Conservation (phyloP, 2,329 filamentous ascomycete genomes). For the Sarocladium oryzae region DNA sequence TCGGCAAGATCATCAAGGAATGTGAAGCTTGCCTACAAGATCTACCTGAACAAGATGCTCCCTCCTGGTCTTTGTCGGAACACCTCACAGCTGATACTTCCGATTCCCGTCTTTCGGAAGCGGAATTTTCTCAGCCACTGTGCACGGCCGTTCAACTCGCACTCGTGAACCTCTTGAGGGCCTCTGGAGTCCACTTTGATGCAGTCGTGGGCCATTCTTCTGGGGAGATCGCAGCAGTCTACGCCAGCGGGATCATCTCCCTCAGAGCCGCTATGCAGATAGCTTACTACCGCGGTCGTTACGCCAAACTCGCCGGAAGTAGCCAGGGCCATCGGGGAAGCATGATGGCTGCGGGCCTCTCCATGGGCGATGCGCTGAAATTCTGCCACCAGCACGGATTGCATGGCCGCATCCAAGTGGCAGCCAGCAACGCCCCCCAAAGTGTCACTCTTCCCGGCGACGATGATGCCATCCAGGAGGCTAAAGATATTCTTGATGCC, state of each 20-base stretch:
- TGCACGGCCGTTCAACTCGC: conserved; percentile 37
- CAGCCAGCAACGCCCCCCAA: conserved; percentile 37
- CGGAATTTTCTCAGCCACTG: conserved; percentile 33
- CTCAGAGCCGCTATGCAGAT: conserved; percentile 28
- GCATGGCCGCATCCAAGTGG: conserved; percentile 18
- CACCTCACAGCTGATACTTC: conserved; percentile 25
- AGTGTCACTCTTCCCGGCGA: conserved; percentile 39
- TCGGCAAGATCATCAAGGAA: conserved; percentile 29
- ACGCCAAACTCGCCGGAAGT: conserved; percentile 27
- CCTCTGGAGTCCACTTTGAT: conserved; percentile 25
- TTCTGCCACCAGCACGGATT: neutral
- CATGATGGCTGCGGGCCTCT: conserved; percentile 14
- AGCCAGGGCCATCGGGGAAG: conserved; percentile 20
- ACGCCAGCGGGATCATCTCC: conserved; percentile 29
- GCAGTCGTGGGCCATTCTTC: conserved; percentile 39
- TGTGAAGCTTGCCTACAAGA: conserved; percentile 22
- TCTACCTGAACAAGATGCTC: conserved; percentile 23
- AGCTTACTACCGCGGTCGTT: conserved; percentile 16
- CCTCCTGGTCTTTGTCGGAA: conserved; percentile 26
- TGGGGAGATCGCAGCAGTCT: conserved; percentile 40
- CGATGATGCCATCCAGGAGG: conserved; percentile 21
- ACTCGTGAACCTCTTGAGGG: conserved; percentile 31
- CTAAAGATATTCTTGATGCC: conserved; percentile 25
- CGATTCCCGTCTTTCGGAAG: conserved; percentile 23
- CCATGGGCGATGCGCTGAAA: conserved; percentile 17